Evolutionary conservation across 768 basidiomycete genomes (phyloP).

Genomic region (Paxillus rubicundulus): DNA sequence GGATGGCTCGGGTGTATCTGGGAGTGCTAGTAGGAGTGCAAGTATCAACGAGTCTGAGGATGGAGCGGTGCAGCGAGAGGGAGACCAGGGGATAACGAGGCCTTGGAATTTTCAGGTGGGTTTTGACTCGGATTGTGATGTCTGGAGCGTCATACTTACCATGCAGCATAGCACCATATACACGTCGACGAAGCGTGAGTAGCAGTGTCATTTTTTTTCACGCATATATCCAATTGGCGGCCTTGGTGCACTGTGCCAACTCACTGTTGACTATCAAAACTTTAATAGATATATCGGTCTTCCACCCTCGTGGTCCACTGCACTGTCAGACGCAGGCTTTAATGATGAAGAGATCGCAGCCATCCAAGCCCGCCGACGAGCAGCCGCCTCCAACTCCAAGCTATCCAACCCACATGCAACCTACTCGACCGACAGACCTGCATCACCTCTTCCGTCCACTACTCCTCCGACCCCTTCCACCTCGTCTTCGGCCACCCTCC

Average conservation of each 20-base stretch:
- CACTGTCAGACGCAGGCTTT: constrained; percentile 60
- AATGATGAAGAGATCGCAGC: constrained; percentile 65
- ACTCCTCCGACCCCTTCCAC: constrained; percentile 18
- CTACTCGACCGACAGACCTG: constrained; percentile 5
- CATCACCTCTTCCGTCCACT: constrained; percentile 14
- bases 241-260: neutral
- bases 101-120: constrained; percentile 77
- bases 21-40: constrained; percentile 5
- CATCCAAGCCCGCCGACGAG: constrained; percentile 44
- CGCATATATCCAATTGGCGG: constrained; percentile 1
- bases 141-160: neutral
- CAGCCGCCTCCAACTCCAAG: constrained; percentile 9
- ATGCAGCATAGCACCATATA: constrained; percentile 58
- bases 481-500: constrained; percentile 14
- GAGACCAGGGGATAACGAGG: constrained; percentile 61
- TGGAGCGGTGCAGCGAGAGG: constrained; percentile 15
- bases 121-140: neutral
- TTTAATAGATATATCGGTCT: constrained; percentile 54
- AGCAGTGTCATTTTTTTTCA: neutral
- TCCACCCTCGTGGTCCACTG: constrained; percentile 71
- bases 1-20: constrained; percentile 15
- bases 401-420: constrained; percentile 5
- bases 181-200: constrained; percentile 75
- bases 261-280: neutral
- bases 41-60: constrained; percentile 15